A percentile compares a stretch with the other conserved stretches of the same genome.
Conservation (phyloP, 345 rosid genomes). For the Pseudoturritis turrita region DNA sequence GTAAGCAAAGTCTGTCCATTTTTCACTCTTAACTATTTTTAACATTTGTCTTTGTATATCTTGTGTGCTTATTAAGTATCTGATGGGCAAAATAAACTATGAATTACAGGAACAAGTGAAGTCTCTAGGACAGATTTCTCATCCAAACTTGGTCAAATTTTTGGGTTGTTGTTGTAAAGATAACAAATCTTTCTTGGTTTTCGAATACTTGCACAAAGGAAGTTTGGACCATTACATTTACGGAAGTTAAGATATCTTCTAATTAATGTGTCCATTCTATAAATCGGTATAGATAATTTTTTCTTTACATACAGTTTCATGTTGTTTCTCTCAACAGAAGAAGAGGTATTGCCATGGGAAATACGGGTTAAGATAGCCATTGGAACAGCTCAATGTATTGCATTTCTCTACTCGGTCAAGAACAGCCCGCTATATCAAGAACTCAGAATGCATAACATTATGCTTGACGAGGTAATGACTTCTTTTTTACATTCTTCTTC, state of each 20-base stretch:
- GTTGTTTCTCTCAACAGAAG: too few species aligned
- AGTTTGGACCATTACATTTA: neutral
- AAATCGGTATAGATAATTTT: too few species aligned
- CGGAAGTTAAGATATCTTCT: constrained; percentile 5
- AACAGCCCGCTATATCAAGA: neutral
- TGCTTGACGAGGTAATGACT: constrained; percentile 15
- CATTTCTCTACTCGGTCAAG: constrained; percentile 6
- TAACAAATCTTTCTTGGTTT: neutral
- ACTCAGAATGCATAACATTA: constrained; percentile 5
- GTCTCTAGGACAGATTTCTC: neutral
- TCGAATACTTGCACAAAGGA: neutral
- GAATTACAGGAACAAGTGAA: constrained; percentile 1
- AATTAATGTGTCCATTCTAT: neutral
- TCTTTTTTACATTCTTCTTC: neutral
- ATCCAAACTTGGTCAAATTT: neutral
- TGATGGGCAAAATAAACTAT: neutral
- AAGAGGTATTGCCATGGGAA: too few species aligned
- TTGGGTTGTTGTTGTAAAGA: constrained; percentile 8
- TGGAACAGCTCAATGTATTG: too few species aligned
- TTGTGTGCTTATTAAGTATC: neutral
- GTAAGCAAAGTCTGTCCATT: neutral
- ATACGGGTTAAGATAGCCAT: too few species aligned
- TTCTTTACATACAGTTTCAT: too few species aligned
- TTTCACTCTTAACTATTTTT: too few species aligned
- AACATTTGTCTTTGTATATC: too few species aligned